Evolutionary conservation across 2,329 filamentous ascomycete genomes (phyloP).

Genomic region (Botrytis pseudocinerea): DNA sequence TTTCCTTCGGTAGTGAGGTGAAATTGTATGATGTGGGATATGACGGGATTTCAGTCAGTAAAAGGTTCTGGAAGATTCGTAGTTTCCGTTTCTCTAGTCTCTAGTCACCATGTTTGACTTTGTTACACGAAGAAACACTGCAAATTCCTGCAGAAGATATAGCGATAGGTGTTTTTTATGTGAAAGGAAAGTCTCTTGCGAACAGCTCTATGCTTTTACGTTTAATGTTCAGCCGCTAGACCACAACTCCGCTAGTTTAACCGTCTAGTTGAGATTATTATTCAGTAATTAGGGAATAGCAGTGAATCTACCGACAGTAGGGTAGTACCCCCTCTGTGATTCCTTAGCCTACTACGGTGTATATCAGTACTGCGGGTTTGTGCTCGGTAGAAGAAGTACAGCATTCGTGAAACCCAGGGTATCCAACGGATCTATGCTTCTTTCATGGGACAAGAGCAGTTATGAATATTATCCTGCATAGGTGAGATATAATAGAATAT

Average conservation of each 20-base stretch:
- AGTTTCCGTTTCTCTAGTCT: not conserved
- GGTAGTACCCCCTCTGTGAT: not conserved
- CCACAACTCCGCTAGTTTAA: not conserved
- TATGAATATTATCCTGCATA: not conserved
- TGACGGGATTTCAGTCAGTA: no score
- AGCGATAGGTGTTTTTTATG: not conserved
- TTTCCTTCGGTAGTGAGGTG: not conserved
- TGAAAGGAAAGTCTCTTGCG: not conserved
- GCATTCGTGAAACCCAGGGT: not conserved
- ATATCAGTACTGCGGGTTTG: not conserved
- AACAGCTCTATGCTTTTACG: not conserved
- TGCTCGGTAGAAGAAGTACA: not conserved
- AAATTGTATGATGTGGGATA: not conserved
- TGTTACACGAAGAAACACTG: rapidly evolving
- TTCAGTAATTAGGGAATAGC: not conserved
- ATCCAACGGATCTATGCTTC: not conserved
- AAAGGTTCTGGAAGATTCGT: no score
- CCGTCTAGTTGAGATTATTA: rapidly evolving
- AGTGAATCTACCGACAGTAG: not conserved
- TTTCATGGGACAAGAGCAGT: not conserved
- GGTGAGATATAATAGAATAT: no score
- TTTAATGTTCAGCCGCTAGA: not conserved
- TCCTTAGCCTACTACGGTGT: not conserved
- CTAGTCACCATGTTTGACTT: not conserved
- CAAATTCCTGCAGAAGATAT: no score